Percentiles rank a stretch among this genome's conserved stretches.
phyloP scores from a whole-genome alignment of 2,329 filamentous ascomycete species.

The Xylariaceae sp. region DNA sequence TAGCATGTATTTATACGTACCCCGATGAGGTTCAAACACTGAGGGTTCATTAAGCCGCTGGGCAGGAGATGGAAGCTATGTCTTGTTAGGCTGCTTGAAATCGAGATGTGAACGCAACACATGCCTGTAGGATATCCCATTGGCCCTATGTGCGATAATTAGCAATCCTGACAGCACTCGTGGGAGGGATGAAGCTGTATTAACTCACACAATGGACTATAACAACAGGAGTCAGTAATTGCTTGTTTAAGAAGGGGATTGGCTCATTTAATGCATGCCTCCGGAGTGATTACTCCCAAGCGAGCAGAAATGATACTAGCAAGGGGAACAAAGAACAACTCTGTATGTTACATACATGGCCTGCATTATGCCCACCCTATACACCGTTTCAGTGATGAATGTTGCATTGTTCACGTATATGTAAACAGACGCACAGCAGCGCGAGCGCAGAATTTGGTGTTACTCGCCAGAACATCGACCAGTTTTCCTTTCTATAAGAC shows the following conservation, averaged over 20 bases:
- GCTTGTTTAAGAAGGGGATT: too few species aligned
- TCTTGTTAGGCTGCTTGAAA: slow-evolving; percentile 6
- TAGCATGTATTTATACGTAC: background rate
- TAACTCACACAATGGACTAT: slow-evolving; percentile 9
- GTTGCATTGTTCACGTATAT: background rate
- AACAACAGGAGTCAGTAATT: too few species aligned
- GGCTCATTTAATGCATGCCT: too few species aligned
- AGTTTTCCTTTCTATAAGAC: slow-evolving; percentile 7
- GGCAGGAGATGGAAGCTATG: slow-evolving; percentile 54
- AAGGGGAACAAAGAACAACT: too few species aligned
- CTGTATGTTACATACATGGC: too few species aligned
- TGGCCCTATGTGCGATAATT: background rate
- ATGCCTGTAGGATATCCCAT: slow-evolving; percentile 10
- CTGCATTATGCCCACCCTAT: slow-evolving; percentile 14
- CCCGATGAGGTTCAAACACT: slow-evolving; percentile 60
- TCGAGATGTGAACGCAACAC: background rate
- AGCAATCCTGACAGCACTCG: background rate
- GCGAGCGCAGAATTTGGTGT: slow-evolving; percentile 11
- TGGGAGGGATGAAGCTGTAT: background rate
- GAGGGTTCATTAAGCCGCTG: slow-evolving; percentile 59
- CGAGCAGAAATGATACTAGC: too few species aligned
- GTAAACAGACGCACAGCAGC: slow-evolving; percentile 6
- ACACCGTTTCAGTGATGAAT: background rate
- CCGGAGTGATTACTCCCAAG: too few species aligned
- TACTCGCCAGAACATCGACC: slow-evolving; percentile 8